Evolutionary conservation across 495 filamentous ascomycete species (phyloP).

Genomic region (Polyplosphaeria fusca): DNA sequence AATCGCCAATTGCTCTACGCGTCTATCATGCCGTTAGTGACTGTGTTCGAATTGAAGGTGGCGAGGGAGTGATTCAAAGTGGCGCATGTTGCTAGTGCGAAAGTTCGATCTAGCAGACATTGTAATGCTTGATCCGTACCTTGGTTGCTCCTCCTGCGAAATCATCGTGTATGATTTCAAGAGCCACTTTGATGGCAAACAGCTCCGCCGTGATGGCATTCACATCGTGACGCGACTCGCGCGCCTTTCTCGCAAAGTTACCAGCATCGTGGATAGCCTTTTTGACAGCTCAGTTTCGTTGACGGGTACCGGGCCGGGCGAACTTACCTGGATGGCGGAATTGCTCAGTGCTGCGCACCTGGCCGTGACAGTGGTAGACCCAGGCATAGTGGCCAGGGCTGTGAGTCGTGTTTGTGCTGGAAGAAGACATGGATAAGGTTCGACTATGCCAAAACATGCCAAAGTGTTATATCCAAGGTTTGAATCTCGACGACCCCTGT

Average conservation of each 20-base stretch:
- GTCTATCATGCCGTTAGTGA: too few relatives aligned
- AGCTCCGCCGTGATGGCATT: conserved; percentile 19
- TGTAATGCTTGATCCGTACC: too few relatives aligned
- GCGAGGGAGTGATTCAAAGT: too few relatives aligned
- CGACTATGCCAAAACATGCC: too few relatives aligned
- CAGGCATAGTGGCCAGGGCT: conserved; percentile 5
- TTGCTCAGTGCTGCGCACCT: conserved; percentile 10
- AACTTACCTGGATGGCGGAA: conserved; percentile 7
- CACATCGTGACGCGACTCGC: conserved; percentile 14
- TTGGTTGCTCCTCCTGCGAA: too few relatives aligned
- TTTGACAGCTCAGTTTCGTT: not conserved
- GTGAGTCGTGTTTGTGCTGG: too few relatives aligned
- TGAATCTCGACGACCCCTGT: too few relatives aligned
- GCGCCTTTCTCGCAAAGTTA: conserved; percentile 10
- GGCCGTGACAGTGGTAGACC: conserved; percentile 5
- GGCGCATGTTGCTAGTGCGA: too few relatives aligned
- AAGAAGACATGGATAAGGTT: too few relatives aligned
- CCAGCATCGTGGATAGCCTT: conserved; percentile 10
- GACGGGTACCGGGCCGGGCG: not conserved
- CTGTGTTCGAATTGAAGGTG: not conserved
- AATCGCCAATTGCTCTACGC: not conserved
- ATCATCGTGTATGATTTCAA: conserved; percentile 24
- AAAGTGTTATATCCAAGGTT: too few relatives aligned
- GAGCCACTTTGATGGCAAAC: conserved; percentile 12
- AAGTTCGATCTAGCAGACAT: too few relatives aligned